Conservation (phyloP, 768 basidiomycete genomes). For the Boletus tylopilopsis region DNA sequence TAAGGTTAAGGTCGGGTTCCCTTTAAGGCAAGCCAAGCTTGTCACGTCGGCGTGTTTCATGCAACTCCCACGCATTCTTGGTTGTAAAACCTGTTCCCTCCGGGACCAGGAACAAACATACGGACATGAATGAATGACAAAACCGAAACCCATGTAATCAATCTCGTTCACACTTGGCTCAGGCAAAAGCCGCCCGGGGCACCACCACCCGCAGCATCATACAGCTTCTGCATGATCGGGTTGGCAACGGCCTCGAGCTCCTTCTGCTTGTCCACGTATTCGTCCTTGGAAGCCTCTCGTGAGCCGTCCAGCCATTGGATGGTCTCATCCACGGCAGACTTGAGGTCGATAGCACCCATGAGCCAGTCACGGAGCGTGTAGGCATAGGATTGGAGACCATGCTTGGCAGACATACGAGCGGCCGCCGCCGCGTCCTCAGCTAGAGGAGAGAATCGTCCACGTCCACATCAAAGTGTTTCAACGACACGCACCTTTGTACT, state of each 20-base stretch:
- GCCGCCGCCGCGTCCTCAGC: conserved; percentile 87
- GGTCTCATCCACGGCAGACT: conserved; percentile 75
- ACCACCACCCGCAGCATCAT: conserved; percentile 50
- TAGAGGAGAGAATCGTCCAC: conserved; percentile 24
- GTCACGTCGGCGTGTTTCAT: too few species aligned
- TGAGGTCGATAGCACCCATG: conserved; percentile 78
- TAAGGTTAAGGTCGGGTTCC: too few species aligned
- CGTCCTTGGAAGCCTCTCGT: conserved; percentile 89
- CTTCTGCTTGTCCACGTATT: conserved; percentile 91
- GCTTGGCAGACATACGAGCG: conserved; percentile 81
- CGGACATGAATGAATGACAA: conserved; percentile 24
- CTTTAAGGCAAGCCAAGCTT: too few species aligned
- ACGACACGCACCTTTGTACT: conserved; percentile 65
- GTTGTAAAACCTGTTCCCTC: too few species aligned
- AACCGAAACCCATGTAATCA: conserved; percentile 46
- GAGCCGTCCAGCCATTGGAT: conserved; percentile 85
- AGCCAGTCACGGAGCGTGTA: conserved; percentile 95
- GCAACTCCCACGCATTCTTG: too few species aligned
- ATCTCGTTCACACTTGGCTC: conserved; percentile 89
- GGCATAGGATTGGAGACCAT: conserved; percentile 88
- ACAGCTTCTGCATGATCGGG: conserved; percentile 72
- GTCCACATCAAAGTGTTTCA: conserved; percentile 5
- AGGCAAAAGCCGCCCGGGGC: conserved; percentile 49
- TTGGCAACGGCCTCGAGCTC: conserved; percentile 85
- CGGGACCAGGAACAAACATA: too few species aligned